Conservation (phyloP, 805 yeast genomes). For the Clavispora asparagi region DNA sequence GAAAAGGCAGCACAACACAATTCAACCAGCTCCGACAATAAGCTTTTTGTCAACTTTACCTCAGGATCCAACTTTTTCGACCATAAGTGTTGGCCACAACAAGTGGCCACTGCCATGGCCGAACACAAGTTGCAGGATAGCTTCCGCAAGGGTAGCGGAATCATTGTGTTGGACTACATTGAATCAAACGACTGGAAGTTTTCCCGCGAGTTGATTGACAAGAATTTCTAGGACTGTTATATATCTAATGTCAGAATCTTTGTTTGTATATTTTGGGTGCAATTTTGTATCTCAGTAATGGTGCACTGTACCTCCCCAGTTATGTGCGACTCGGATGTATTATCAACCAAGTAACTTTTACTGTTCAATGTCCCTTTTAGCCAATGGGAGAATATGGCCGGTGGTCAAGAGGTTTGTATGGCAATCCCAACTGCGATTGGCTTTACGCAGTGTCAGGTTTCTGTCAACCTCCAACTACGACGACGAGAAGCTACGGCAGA, state of each 20-base stretch:
- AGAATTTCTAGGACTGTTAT: conserved; percentile 34
- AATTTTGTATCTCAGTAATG: background rate
- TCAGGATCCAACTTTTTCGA: conserved; percentile 71
- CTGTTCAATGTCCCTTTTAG: background rate
- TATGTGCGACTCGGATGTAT: background rate
- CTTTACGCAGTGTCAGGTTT: background rate
- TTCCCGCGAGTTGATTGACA: conserved; percentile 45
- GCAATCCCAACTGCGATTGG: background rate
- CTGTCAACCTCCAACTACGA: conserved; percentile 6
- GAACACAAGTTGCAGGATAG: conserved; percentile 40
- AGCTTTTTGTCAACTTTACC: conserved; percentile 66
- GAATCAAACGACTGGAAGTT: conserved; percentile 59
- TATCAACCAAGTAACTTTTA: background rate
- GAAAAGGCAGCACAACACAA: conserved; percentile 49
- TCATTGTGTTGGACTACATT: conserved; percentile 63
- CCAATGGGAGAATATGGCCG: background rate
- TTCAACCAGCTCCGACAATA: conserved; percentile 37
- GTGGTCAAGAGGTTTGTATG: background rate
- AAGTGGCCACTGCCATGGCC: conserved; percentile 50
- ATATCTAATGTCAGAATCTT: background rate
- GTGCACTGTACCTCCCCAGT: background rate
- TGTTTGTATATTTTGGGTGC: background rate
- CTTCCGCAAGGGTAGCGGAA: conserved; percentile 55
- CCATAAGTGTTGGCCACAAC: conserved; percentile 69
- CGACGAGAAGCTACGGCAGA: conserved; percentile 27